phyloP scores from a whole-genome alignment of 768 basidiomycete species.

The Rossbeevera mucosa region DNA sequence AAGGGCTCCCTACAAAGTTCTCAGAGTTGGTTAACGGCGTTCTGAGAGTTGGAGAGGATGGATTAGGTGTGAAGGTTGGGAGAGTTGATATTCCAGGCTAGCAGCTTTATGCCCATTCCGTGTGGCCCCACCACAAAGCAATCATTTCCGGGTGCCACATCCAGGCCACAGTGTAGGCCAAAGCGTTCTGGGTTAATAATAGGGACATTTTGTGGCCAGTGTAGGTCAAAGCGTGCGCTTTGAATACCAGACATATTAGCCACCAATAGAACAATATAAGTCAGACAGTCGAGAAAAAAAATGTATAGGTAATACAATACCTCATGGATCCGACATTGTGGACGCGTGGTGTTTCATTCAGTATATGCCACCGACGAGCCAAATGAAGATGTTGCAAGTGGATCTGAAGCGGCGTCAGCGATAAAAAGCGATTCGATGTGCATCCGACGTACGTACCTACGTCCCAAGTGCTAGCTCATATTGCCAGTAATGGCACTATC shows the following conservation, averaged over 20 bases:
- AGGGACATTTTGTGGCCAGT: too few species aligned
- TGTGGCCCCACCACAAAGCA: not conserved
- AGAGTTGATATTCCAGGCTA: not conserved
- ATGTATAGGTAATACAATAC: slow-evolving; percentile 50
- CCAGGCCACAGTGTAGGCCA: not conserved
- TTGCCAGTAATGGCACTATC: slow-evolving; percentile 72
- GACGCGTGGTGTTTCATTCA: not conserved
- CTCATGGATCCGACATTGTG: slow-evolving; percentile 63
- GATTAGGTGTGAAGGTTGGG: too few species aligned
- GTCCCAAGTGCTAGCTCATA: slow-evolving; percentile 68
- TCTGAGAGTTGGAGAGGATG: not conserved
- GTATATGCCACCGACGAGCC: slow-evolving; percentile 25
- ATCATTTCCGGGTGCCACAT: not conserved
- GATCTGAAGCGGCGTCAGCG: too few species aligned
- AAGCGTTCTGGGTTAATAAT: too few species aligned
- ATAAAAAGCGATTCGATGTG: not conserved
- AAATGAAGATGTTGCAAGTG: slow-evolving; percentile 16
- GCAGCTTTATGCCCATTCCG: not conserved
- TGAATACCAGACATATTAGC: too few species aligned
- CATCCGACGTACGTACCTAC: slow-evolving; percentile 44
- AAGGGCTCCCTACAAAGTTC: not conserved
- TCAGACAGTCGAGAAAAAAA: not conserved
- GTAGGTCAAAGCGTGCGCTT: too few species aligned
- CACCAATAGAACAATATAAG: too few species aligned
- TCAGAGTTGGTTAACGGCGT: too few species aligned